Conservation (phyloP, 2,329 filamentous ascomycete species). For the Paraphoma chrysanthemicola region DNA sequence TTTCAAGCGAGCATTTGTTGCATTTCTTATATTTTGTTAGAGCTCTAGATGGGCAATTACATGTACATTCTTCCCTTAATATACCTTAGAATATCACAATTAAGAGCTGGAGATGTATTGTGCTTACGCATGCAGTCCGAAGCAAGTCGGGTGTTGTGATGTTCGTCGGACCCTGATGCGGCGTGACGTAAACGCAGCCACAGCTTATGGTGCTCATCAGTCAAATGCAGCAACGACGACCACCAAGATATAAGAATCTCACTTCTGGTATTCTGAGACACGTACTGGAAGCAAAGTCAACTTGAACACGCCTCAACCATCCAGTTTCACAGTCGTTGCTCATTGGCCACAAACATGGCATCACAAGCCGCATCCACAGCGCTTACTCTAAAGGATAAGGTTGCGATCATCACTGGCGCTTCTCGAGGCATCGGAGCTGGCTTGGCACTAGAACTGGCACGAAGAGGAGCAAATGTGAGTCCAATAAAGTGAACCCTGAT, state of each 20-base stretch:
- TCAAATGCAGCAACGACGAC: neutral
- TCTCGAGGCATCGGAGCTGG: slow-evolving; percentile 59
- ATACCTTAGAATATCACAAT: neutral
- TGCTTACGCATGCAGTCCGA: slow-evolving; percentile 1
- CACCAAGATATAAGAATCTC: neutral
- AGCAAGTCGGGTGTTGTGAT: slow-evolving; percentile 7
- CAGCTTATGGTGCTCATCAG: neutral
- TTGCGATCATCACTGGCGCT: slow-evolving; percentile 59
- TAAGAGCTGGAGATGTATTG: neutral
- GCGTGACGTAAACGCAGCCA: slow-evolving; percentile 5
- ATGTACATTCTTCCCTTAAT: neutral
- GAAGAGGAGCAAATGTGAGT: slow-evolving; percentile 53
- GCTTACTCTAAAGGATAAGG: slow-evolving; percentile 40
- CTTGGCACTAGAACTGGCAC: slow-evolving; percentile 57
- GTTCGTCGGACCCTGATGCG: slow-evolving; percentile 5
- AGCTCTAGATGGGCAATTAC: neutral
- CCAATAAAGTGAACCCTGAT: neutral
- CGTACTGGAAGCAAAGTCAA: neutral
- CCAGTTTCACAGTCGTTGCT: neutral
- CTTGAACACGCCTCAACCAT: neutral
- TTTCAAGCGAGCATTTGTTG: slow-evolving; percentile 1
- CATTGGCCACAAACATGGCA: slow-evolving; percentile 13
- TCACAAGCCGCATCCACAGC: slow-evolving; percentile 7
- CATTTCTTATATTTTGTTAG: neutral
- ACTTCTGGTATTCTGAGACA: too few species aligned